Conservation (phyloP, 306 rosid species). For the Cercis canadensis region DNA sequence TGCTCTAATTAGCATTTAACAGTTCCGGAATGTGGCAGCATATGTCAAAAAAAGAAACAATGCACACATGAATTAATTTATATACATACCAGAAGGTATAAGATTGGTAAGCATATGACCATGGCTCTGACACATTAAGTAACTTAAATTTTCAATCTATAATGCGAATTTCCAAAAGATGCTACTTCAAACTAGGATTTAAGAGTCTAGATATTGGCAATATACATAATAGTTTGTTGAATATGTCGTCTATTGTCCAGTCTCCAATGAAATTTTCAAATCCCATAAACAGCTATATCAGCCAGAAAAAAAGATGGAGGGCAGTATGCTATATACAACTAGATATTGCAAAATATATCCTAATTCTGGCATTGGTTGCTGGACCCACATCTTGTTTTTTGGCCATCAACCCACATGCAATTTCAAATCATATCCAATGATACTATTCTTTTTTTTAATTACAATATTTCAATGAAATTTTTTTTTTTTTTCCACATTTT, state of each 20-base stretch:
- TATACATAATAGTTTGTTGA: background rate
- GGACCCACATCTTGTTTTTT: too few relatives aligned
- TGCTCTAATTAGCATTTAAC: slow-evolving; percentile 4
- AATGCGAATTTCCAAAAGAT: too few relatives aligned
- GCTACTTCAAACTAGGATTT: background rate
- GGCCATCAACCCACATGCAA: too few relatives aligned
- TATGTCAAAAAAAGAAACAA: background rate
- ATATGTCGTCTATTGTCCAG: too few relatives aligned
- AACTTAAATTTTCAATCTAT: background rate
- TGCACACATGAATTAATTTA: background rate
- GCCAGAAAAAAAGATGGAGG: too few relatives aligned
- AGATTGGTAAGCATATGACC: background rate
- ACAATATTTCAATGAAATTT: too few relatives aligned
- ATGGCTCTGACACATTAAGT: background rate
- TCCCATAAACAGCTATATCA: background rate
- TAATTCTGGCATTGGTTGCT: too few relatives aligned
- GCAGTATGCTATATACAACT: too few relatives aligned
- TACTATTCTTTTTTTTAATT: too few relatives aligned
- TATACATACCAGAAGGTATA: background rate
- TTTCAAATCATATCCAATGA: too few relatives aligned
- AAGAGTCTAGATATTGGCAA: background rate
- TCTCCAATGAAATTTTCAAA: background rate
- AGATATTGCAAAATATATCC: too few relatives aligned
- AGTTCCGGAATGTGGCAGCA: background rate
- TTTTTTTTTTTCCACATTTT: too few relatives aligned